Evolutionary conservation across 805 yeast species (phyloP).

Genomic region (Grigorovia jiainica): DNA sequence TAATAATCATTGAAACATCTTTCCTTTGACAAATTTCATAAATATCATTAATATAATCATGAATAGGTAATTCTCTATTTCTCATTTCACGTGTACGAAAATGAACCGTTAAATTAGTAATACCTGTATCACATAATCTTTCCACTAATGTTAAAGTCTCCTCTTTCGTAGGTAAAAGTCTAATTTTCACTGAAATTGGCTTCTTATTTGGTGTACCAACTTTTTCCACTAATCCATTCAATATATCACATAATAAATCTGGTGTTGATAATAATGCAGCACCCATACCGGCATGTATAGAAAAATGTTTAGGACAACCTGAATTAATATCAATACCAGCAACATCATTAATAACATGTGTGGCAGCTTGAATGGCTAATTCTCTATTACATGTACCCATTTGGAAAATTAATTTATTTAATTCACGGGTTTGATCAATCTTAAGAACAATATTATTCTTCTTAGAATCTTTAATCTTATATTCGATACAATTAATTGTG

Average conservation of each 20-base stretch:
- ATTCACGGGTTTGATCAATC: conserved; percentile 55
- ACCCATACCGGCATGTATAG: conserved; percentile 95
- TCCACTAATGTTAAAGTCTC: conserved; percentile 52
- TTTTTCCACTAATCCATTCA: conserved; percentile 57
- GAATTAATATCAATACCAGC: conserved; percentile 90
- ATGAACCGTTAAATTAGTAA: conserved; percentile 77
- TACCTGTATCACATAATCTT: conserved; percentile 64
- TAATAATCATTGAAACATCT: conserved; percentile 65
- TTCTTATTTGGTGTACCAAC: conserved; percentile 72
- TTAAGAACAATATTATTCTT: conserved; percentile 54
- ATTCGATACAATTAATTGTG: conserved; percentile 52
- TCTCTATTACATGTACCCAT: conserved; percentile 81
- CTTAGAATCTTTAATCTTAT: conserved; percentile 23
- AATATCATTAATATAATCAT: conserved; percentile 57
- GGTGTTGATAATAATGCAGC: conserved; percentile 84
- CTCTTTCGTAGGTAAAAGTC: conserved; percentile 58
- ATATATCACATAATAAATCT: conserved; percentile 61
- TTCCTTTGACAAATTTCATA: conserved; percentile 49
- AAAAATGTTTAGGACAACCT: conserved; percentile 96
- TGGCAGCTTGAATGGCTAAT: conserved; percentile 82
- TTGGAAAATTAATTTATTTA: conserved; percentile 70
- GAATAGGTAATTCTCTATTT: conserved; percentile 70
- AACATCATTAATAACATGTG: conserved; percentile 72
- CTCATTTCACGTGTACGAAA: conserved; percentile 88
- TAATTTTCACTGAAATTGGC: conserved; percentile 85